Conservation (phyloP, 2,329 filamentous ascomycete species). For the Paracamarosporium sp. region DNA sequence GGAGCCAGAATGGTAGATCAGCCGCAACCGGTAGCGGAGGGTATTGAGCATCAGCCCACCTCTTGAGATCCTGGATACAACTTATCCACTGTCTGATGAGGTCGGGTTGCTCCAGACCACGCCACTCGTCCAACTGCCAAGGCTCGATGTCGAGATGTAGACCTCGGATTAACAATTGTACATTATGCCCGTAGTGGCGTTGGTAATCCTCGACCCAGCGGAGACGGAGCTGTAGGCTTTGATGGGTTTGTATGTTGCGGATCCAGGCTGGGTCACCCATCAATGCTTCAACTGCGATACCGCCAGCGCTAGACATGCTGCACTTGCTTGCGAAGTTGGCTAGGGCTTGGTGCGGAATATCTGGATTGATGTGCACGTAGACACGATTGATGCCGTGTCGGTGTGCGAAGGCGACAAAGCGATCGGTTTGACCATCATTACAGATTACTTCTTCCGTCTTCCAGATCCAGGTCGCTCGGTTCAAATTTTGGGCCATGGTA, state of each 20-base stretch:
- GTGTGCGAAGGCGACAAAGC: neutral
- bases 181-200: neutral
- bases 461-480: conserved; percentile 4
- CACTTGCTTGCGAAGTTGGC: neutral
- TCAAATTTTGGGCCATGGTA: neutral
- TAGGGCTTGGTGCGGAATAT: neutral
- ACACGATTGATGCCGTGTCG: conserved; percentile 1
- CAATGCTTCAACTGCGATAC: conserved; percentile 2
- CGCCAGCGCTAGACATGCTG: neutral
- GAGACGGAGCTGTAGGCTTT: conserved; percentile 3
- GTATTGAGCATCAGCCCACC: neutral
- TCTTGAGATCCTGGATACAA: neutral
- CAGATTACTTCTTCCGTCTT: conserved; percentile 1
- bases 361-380: conserved; percentile 5
- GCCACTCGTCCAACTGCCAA: conserved; percentile 4
- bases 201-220: neutral
- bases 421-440: neutral
- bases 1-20: conserved; percentile 3
- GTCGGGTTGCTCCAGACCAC: neutral
- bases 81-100: conserved; percentile 3
- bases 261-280: conserved; percentile 4
- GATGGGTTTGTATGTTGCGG: neutral
- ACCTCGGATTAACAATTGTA: neutral
- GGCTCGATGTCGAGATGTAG: conserved; percentile 3
- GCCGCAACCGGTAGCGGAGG: conserved; percentile 1